phyloP scores from a whole-genome alignment of 1,139 yeast species.

The Petasospora rhodanensis region DNA sequence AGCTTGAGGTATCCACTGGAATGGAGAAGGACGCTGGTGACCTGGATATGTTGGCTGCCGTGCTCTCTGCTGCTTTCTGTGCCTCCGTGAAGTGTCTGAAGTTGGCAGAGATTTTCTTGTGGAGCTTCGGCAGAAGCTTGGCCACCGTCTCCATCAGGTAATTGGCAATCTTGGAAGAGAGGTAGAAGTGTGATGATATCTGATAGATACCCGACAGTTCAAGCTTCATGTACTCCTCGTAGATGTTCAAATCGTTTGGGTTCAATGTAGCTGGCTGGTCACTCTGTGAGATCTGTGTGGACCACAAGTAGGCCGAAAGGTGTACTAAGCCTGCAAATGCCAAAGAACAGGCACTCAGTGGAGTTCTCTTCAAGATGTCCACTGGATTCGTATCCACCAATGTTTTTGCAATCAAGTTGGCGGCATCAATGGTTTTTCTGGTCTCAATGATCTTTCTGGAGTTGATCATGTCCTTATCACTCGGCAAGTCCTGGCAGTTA shows the following conservation, averaged over 20 bases:
- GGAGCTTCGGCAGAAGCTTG: slow-evolving; percentile 31
- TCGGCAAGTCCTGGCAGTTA: slow-evolving; percentile 22
- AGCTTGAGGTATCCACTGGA: neutral
- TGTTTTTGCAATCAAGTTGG: slow-evolving; percentile 42
- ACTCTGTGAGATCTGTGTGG: slow-evolving; percentile 18
- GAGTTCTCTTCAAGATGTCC: slow-evolving; percentile 39
- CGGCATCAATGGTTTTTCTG: slow-evolving; percentile 47
- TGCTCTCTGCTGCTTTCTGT: no score
- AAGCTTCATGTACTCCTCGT: slow-evolving; percentile 43
- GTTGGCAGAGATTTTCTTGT: slow-evolving; percentile 22
- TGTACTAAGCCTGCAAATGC: slow-evolving; percentile 48
- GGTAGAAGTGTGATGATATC: slow-evolving; percentile 44
- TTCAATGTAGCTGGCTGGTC: slow-evolving; percentile 7
- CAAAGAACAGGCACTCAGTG: slow-evolving; percentile 46
- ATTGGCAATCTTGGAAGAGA: slow-evolving; percentile 41
- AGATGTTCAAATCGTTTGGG: slow-evolving; percentile 35
- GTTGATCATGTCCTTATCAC: slow-evolving; percentile 31
- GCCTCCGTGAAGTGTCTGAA: slow-evolving; percentile 13
- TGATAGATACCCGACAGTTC: slow-evolving; percentile 44
- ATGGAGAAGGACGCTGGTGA: slow-evolving; percentile 8
- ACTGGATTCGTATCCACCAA: slow-evolving; percentile 43
- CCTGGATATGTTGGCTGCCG: slow-evolving; percentile 4
- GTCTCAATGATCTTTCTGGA: slow-evolving; percentile 45
- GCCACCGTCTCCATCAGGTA: slow-evolving; percentile 40
- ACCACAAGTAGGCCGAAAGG: slow-evolving; percentile 46